Base-by-base conservation (phyloP, 441 rosid species). In the Cnidoscolus chayamansa region DNA sequence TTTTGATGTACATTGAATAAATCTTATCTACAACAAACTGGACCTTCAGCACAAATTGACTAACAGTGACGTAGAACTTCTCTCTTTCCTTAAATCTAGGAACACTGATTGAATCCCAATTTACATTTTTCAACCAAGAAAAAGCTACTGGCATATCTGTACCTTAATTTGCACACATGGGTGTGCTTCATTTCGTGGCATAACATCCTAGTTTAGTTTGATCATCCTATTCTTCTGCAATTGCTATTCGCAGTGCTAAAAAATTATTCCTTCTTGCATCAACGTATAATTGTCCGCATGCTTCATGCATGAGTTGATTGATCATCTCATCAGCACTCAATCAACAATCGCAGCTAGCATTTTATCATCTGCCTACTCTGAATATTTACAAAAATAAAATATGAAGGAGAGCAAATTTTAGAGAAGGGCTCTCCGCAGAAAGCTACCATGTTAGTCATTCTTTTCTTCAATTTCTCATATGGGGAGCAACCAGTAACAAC, bases 321-420 rank as follows among this genome's bases (percentile, higher is more conserved):
- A 64, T 50, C 63, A 59, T 57, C 67, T 63, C 61, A 72, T 31
- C 31, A 63, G 30, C 62, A 56, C 59, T 63, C 70, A 55, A 70
- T 70, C 25, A 58, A 63, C 15, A 69, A 55, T 70, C 61, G 30
- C 56, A 49, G 54, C 68, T 31, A 40, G 30, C 68, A 54, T 48
- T 73, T 35, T 11, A 35, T 56, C 37, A 47, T 53, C 68, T 45
- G 47, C 68, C 59, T 69, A 68, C 72, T 40, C 62, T 32, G 55
- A 63, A 43, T 25, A 25, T 25, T 25, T 25, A 25, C 25, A 25
- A 25, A 25, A 25, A 25, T 25, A 25, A 25, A 25, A 25, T 25
- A 25, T 25, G 25, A 25, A 25, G 25, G 25, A 25, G 25, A 25
- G 25, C 25, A 25, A 25, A 25, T 25, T 25, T 25, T 25, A 25